Base-by-base conservation (phyloP, 495 filamentous ascomycete genomes). In the Talaromyces stipitatus region DNA sequence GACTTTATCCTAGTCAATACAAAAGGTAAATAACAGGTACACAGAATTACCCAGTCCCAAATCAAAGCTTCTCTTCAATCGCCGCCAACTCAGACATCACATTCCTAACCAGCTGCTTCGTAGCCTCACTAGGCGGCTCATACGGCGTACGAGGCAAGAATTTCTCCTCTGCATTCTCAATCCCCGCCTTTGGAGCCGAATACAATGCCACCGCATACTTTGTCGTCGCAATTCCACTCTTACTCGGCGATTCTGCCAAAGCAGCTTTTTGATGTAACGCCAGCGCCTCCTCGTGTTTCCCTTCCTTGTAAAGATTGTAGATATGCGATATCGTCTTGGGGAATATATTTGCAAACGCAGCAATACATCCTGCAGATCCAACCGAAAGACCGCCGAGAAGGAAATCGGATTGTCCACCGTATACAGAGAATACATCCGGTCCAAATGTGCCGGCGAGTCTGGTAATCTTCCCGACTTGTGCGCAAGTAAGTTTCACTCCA, bases 321-420 rank as follows among this genome's bases (percentile, higher is more conserved):
- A 86, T 71, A 50, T 66, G 64, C 5, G 74, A 71, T 20, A 82
- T 69, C 0, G 75, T 74, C 62, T 76, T 78, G 4, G 85, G 86
- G 50, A 86, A 83, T 28, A 86, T 78, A 62, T 86, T 88, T 48
- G 73, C 84, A 63, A 88, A 86, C 3, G 83, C 86, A 2, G 82
- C 79, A 59, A 88, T 85, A 58, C 81, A 85, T 4, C 86, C 86
- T 4, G 82, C 76, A 4, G 76, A 79, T 2, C 85, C 85, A 1
- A 81, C 81, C 2, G 61, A 61, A 27, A 73, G 26, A 23, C 64
- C 64, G 0, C 80, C 85, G 29, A 89, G 67, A 36, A 90, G 67
- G 64, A 89, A 89, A 61, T 89, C 86, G 2, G 82, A 82, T 65
- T 89, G 84, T 0, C 87, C 87, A 7, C 84, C 85, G 66, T 82